phyloP scores from a whole-genome alignment of 768 basidiomycete species.

The Lentinula boryana region DNA sequence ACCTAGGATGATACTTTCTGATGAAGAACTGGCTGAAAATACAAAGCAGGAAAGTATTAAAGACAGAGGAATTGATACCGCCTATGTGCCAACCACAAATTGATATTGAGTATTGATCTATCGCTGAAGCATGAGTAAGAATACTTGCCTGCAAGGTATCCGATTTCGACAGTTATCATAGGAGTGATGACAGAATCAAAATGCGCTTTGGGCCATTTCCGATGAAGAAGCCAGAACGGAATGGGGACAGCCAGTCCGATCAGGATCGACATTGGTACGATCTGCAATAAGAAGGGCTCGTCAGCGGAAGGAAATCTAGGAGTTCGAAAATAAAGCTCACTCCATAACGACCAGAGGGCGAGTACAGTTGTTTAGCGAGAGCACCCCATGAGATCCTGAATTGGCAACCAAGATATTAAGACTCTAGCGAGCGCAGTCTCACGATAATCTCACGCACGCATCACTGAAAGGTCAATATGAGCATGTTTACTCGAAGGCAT shows the following conservation, averaged over 20 bases:
- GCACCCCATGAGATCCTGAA: conserved; percentile 33
- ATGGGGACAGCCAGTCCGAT: conserved; percentile 28
- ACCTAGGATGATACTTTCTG: conserved; percentile 24
- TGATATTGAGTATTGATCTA: background rate
- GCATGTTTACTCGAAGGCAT: background rate
- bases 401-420: conserved; percentile 9
- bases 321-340: background rate
- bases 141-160: background rate
- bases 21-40: conserved; percentile 29
- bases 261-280: conserved; percentile 22
- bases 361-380: conserved; percentile 27
- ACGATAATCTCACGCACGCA: conserved; percentile 1
- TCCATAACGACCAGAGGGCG: conserved; percentile 19
- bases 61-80: conserved; percentile 19
- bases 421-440: background rate
- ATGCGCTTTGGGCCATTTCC: conserved; percentile 24
- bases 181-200: conserved; percentile 22
- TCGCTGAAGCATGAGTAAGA: conserved; percentile 1
- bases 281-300: conserved; percentile 10
- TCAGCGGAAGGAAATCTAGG: background rate
- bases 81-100: background rate
- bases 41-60: conserved; percentile 16
- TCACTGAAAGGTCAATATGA: background rate
- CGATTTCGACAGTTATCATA: conserved; percentile 19
- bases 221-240: conserved; percentile 35